Evolutionary conservation across 768 basidiomycete genomes (phyloP).

Genomic region (Tremella mesenterica): DNA sequence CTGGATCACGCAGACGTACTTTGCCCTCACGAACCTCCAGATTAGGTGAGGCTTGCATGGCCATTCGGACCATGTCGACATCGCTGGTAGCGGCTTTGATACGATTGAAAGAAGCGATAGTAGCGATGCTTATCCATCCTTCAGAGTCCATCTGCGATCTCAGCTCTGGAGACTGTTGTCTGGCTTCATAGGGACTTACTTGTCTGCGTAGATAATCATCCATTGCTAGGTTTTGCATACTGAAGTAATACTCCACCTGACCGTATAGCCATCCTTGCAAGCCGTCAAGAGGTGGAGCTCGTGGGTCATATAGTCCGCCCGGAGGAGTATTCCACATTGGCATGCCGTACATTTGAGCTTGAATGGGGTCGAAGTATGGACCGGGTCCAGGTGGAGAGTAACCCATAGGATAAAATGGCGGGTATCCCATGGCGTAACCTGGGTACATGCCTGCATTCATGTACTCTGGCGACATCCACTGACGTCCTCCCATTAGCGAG

Average conservation of each 20-base stretch:
- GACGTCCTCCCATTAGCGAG: neutral
- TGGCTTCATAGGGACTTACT: slow-evolving; percentile 49
- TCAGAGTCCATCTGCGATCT: slow-evolving; percentile 68
- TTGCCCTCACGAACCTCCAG: slow-evolving; percentile 60
- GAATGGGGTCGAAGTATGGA: neutral
- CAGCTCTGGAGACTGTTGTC: neutral
- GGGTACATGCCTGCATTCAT: slow-evolving; percentile 6
- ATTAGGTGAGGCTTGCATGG: slow-evolving; percentile 57
- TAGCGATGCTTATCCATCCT: slow-evolving; percentile 74
- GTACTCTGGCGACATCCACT: neutral
- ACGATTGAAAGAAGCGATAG: slow-evolving; percentile 82
- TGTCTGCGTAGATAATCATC: slow-evolving; percentile 72
- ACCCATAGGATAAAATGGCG: slow-evolving; percentile 13
- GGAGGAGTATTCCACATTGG: slow-evolving; percentile 41
- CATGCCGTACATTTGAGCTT: slow-evolving; percentile 27
- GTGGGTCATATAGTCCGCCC: neutral
- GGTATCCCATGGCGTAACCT: slow-evolving; percentile 13
- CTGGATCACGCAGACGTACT: slow-evolving; percentile 57
- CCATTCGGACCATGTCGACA: slow-evolving; percentile 57
- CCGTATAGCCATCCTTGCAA: neutral
- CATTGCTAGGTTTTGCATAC: slow-evolving; percentile 77
- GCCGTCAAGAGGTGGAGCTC: neutral
- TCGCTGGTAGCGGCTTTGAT: slow-evolving; percentile 59
- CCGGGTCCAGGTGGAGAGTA: slow-evolving; percentile 11
- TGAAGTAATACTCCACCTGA: slow-evolving; percentile 87